Conservation (phyloP, 352 stramenopile genomes). For the Elongisporangium senticosum region DNA sequence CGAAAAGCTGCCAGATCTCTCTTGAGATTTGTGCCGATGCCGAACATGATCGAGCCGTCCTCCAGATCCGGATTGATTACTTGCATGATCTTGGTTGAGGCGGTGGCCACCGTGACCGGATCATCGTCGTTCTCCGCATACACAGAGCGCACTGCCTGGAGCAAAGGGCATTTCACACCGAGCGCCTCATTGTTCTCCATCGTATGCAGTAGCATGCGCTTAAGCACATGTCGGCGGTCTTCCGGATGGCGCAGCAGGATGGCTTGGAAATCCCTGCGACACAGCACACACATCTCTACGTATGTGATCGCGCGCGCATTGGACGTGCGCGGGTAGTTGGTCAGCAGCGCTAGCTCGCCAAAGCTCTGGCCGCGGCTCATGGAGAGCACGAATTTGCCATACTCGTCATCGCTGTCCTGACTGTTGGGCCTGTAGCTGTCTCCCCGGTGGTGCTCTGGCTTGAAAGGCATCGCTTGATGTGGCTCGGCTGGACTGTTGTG, state of each 20-base stretch:
- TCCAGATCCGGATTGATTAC: conserved; percentile 15
- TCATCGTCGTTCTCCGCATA: neutral
- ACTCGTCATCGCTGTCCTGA: neutral
- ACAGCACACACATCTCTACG: conserved; percentile 42
- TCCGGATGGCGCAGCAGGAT: conserved; percentile 24
- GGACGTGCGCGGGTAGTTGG: conserved; percentile 34
- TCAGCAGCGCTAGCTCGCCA: conserved; percentile 41
- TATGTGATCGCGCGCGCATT: conserved; percentile 36
- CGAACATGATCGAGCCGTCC: conserved; percentile 9
- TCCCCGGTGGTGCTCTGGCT: too few species aligned
- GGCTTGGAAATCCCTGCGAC: conserved; percentile 20
- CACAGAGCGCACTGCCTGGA: conserved; percentile 17
- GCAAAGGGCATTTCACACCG: conserved; percentile 18
- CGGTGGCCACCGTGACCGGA: neutral
- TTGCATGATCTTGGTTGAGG: too few species aligned
- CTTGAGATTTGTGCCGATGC: conserved; percentile 1
- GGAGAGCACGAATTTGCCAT: neutral
- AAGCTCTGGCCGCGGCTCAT: conserved; percentile 34
- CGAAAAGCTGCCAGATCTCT: neutral
- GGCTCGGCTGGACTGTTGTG: too few species aligned
- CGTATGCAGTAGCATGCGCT: conserved; percentile 25
- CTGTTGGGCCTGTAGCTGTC: too few species aligned
- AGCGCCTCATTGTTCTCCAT: conserved; percentile 27
- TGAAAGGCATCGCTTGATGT: too few species aligned
- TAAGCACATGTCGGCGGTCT: conserved; percentile 25